phyloP scores from a whole-genome alignment of 164 flowering plant species.

The Umbilicus rupestris region DNA sequence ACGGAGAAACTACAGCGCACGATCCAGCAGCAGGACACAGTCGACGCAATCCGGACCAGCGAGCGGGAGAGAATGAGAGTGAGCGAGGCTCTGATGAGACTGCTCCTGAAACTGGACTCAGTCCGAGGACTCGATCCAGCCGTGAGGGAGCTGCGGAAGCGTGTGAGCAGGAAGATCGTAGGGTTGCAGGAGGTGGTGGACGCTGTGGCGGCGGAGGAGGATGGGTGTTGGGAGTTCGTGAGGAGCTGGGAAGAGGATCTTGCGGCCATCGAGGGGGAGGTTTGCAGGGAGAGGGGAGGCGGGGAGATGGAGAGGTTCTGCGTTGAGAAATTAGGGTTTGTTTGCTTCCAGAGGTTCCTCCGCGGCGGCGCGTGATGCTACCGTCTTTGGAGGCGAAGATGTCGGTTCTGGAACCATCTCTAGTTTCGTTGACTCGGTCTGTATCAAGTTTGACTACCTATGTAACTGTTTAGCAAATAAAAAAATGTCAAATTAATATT shows the following conservation, averaged over 20 bases:
- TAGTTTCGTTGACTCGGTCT: neutral
- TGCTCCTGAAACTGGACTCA: slow-evolving; percentile 63
- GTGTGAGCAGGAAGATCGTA: slow-evolving; percentile 69
- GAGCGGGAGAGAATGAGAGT: slow-evolving; percentile 47
- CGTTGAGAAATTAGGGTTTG: slow-evolving; percentile 59
- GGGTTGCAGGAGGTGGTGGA: slow-evolving; percentile 81
- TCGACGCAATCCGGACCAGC: slow-evolving; percentile 54
- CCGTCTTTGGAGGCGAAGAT: neutral
- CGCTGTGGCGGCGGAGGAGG: slow-evolving; percentile 51
- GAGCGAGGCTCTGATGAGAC: slow-evolving; percentile 70
- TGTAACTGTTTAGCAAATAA: neutral
- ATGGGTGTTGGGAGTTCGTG: slow-evolving; percentile 15
- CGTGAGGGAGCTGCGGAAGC: slow-evolving; percentile 65
- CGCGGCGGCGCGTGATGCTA: slow-evolving; percentile 18
- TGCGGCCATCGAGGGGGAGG: slow-evolving; percentile 33
- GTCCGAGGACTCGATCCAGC: slow-evolving; percentile 59
- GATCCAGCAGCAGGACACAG: slow-evolving; percentile 79
- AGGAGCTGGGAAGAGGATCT: slow-evolving; percentile 49
- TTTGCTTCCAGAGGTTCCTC: slow-evolving; percentile 65
- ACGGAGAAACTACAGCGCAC: slow-evolving; percentile 34
- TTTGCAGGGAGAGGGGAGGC: slow-evolving; percentile 45
- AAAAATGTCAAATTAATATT: too few relatives aligned
- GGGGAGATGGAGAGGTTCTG: slow-evolving; percentile 65
- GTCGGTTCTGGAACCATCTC: neutral
- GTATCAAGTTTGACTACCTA: neutral